phyloP scores from a whole-genome alignment of 192 early-diverging fungal species.

The Coemansia sp. region DNA sequence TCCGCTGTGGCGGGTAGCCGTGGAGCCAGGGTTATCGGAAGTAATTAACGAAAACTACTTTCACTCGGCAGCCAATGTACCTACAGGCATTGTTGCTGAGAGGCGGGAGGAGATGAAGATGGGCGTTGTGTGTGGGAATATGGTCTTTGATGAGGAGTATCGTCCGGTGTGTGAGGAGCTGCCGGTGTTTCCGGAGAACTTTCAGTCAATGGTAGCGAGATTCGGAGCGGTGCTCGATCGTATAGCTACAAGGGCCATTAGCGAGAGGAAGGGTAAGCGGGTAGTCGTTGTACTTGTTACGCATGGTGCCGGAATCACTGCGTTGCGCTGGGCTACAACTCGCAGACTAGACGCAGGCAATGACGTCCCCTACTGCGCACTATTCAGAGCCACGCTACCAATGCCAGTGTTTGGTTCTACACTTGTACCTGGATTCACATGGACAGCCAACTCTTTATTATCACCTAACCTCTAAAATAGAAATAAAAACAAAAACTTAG shows the following conservation, averaged over 20 bases:
- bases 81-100: slow-evolving; percentile 24
- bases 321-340: slow-evolving; percentile 50
- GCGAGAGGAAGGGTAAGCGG: slow-evolving; percentile 1
- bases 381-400: slow-evolving; percentile 26
- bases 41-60: slow-evolving; percentile 52
- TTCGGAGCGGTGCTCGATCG: slow-evolving; percentile 40
- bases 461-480: slow-evolving; percentile 18
- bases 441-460: slow-evolving; percentile 25
- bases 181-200: slow-evolving; percentile 44
- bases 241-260: slow-evolving; percentile 12
- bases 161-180: not conserved
- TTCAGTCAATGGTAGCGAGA: slow-evolving; percentile 49
- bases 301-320: slow-evolving; percentile 46
- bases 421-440: slow-evolving; percentile 21
- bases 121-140: slow-evolving; percentile 9
- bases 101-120: slow-evolving; percentile 13
- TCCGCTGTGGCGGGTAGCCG: slow-evolving; percentile 18
- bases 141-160: slow-evolving; percentile 23
- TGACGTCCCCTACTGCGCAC: slow-evolving; percentile 41
- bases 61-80: slow-evolving; percentile 18
- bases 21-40: slow-evolving; percentile 51
- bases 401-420: not conserved
- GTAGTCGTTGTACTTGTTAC: slow-evolving; percentile 45
- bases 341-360: slow-evolving; percentile 16
- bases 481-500: not conserved